phyloP scores from a whole-genome alignment of 140 eudicot species.

The Oenanthe javanica region DNA sequence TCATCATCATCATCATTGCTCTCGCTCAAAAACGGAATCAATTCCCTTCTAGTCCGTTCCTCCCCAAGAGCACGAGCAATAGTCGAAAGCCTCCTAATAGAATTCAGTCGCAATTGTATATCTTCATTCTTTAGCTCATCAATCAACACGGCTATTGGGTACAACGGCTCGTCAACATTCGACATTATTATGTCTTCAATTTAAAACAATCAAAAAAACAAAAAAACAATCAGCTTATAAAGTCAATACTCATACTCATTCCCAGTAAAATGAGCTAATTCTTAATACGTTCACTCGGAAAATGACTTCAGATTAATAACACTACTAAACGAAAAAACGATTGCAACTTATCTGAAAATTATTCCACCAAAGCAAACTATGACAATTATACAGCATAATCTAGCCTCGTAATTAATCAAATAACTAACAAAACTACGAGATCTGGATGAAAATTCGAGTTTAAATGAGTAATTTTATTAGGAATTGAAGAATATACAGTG shows the following conservation, averaged over 20 bases:
- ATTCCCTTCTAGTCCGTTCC: conserved; percentile 80
- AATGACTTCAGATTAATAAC: neutral
- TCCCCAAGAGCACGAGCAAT: conserved; percentile 98
- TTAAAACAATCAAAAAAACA: conserved; percentile 17
- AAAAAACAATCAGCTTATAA: conserved; percentile 14
- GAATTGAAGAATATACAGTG: neutral
- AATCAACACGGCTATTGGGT: conserved; percentile 86
- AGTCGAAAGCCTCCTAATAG: conserved; percentile 80
- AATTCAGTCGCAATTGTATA: conserved; percentile 75
- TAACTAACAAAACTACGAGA: neutral
- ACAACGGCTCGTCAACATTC: conserved; percentile 77
- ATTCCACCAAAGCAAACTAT: neutral
- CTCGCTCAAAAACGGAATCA: conserved; percentile 85
- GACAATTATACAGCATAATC: neutral
- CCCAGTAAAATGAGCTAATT: neutral
- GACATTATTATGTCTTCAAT: conserved; percentile 51
- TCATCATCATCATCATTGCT: conserved; percentile 99
- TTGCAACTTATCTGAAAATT: neutral
- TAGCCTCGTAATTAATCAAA: neutral
- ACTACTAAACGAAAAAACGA: neutral
- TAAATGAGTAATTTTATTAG: neutral
- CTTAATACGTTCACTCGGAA: neutral
- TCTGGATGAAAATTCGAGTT: conserved; percentile 4
- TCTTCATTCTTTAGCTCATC: conserved; percentile 95
- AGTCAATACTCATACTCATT: neutral